Evolutionary conservation across 495 filamentous ascomycete species (phyloP), one percentile per base, ranked within the genome.

Genomic region (Pyrenula massariospora): DNA sequence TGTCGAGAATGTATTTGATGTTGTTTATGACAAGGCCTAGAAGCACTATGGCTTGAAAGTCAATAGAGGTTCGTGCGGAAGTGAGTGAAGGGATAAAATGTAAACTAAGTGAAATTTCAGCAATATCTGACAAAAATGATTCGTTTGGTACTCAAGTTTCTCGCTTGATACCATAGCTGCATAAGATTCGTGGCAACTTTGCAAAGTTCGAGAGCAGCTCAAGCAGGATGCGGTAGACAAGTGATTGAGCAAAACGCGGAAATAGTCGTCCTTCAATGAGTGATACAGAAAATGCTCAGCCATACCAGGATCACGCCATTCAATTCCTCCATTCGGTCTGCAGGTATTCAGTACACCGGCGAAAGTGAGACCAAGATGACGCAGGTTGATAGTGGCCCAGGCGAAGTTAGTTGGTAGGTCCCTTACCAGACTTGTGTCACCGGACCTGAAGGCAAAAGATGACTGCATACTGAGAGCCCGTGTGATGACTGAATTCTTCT

Each of bases 311-410:
- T 88, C 87, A 57, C 83, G 79, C 5, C 84, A 71, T 1, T 85
- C 85, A 20, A 66, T 76, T 42, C 60, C 54, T 53, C 67, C 60
- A 60, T 69, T 66, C 72, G 69, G 59, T 69, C 66, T 60, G 70
- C 67, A 63, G 76, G 67, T 69, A 81, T 58, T 80, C 81, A 76
- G 48, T 83, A 80, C 1, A 77, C 82, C 50, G 5, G 31, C 31
- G 58, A 88, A 81, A 56, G 85, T 75, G 47, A 88, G 73, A 2
- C 85, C 80, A 15, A 85, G 77, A 62, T 86, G 84, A 42, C 87
- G 78, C 31, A 91, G 71, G 64, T 88, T 84, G 36, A 95, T 70
- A 31, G 83, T 81, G 1, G 84, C 70, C 78, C 83, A 86, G n/a
- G 89, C 80, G 52, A 94, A 73, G 62, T 85, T 87, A 23, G 84